Evolutionary conservation across 768 basidiomycete genomes (phyloP).

Genomic region (Boletus huronensis): DNA sequence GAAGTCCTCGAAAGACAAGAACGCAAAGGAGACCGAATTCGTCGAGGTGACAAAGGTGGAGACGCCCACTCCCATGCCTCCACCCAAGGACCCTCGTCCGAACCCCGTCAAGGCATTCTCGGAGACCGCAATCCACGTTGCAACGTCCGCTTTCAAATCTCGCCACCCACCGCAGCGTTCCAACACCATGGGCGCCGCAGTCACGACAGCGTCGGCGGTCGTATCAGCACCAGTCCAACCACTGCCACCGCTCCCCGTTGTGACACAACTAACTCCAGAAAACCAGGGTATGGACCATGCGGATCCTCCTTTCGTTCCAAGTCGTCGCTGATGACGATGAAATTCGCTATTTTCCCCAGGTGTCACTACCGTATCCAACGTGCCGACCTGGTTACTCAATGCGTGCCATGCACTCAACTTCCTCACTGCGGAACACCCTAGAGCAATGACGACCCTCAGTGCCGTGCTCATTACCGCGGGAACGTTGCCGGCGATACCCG

Average conservation of each 20-base stretch:
- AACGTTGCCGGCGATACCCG: slow-evolving; percentile 69
- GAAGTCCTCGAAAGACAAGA: slow-evolving; percentile 38
- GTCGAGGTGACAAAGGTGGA: slow-evolving; percentile 31
- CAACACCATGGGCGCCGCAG: slow-evolving; percentile 27
- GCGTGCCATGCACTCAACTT: slow-evolving; percentile 73
- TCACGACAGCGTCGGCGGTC: slow-evolving; percentile 10
- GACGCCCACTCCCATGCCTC: slow-evolving; percentile 16
- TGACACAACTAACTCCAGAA: slow-evolving; percentile 7
- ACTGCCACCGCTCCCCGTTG: slow-evolving; percentile 16
- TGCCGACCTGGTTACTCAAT: slow-evolving; percentile 73
- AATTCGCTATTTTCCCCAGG: slow-evolving; percentile 15
- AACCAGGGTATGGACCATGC: slow-evolving; percentile 18
- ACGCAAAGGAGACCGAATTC: slow-evolving; percentile 31
- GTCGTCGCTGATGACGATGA: neutral
- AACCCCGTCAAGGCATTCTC: slow-evolving; percentile 35
- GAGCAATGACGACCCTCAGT: slow-evolving; percentile 67
- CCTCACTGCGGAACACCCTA: slow-evolving; percentile 72
- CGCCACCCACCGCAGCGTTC: slow-evolving; percentile 30
- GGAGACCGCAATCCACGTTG: slow-evolving; percentile 30
- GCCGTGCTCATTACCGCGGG: slow-evolving; percentile 79
- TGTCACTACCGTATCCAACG: slow-evolving; percentile 49
- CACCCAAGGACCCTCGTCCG: slow-evolving; percentile 32
- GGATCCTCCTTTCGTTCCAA: neutral
- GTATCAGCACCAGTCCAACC: slow-evolving; percentile 14
- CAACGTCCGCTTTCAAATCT: slow-evolving; percentile 26